Conservation (phyloP, 2,329 filamentous ascomycete species). For the Amauroascus verrucosus region DNA sequence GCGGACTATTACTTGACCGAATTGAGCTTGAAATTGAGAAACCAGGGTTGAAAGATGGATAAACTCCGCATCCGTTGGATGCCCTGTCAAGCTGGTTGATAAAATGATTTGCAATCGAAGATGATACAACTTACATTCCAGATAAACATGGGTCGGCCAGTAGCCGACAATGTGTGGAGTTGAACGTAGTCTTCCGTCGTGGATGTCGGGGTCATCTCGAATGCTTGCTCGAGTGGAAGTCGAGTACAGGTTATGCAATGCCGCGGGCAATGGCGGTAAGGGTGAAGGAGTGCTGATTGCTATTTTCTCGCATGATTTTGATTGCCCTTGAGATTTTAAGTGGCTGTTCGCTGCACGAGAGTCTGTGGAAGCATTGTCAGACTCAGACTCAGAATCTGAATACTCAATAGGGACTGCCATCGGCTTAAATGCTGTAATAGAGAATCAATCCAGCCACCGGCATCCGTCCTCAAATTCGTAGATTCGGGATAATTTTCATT, state of each 20-base stretch:
- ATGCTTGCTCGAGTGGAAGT: conserved; percentile 67
- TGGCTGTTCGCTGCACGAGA: not conserved
- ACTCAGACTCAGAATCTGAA: conserved; percentile 43
- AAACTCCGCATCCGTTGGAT: conserved; percentile 31
- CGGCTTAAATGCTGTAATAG: too few species aligned
- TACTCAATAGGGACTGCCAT: conserved; percentile 46
- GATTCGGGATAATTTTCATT: too few species aligned
- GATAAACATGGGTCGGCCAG: conserved; percentile 86
- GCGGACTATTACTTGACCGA: conserved; percentile 43
- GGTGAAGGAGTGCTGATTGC: not conserved
- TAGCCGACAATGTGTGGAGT: conserved; percentile 78
- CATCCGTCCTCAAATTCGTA: too few species aligned
- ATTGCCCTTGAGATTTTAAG: not conserved
- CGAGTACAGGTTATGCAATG: conserved; percentile 85
- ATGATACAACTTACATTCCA: conserved; percentile 66
- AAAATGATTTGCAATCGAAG: conserved; percentile 8
- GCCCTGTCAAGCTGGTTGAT: conserved; percentile 25
- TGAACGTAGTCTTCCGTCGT: conserved; percentile 71
- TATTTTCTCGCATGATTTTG: not conserved
- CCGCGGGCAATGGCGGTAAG: conserved; percentile 63
- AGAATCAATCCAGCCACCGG: too few species aligned
- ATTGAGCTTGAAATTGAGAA: conserved; percentile 25
- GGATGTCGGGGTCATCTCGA: conserved; percentile 70
- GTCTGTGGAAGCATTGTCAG: not conserved
- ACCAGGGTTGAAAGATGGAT: conserved; percentile 25